Evolutionary conservation across 2,329 filamentous ascomycete genomes (phyloP).

Genomic region (Colletotrichum theobromicola): DNA sequence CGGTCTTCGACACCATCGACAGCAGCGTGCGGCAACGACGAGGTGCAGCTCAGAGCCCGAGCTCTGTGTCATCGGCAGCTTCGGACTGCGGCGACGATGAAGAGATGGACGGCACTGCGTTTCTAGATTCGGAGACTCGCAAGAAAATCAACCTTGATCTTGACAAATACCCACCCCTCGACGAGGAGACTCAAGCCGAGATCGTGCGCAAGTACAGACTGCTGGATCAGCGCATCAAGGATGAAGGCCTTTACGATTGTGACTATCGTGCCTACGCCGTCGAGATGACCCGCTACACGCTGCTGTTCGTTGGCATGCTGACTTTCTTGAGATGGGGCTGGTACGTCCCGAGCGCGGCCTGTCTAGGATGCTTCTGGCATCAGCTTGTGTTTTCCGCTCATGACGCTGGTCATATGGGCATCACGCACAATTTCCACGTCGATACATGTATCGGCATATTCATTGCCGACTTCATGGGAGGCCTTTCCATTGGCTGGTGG

Average conservation of each 20-base stretch:
- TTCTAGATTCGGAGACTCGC: conserved; percentile 75
- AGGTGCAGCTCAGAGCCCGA: not conserved
- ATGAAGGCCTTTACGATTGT: conserved; percentile 82
- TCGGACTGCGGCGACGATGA: conserved; percentile 52
- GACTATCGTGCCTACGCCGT: conserved; percentile 81
- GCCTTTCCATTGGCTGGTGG: conserved; percentile 95
- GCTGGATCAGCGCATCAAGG: conserved; percentile 73
- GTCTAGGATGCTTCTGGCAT: conserved; percentile 88
- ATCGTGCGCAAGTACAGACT: conserved; percentile 85
- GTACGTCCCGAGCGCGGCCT: conserved; percentile 74
- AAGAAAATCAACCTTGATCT: conserved; percentile 78
- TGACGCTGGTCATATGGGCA: conserved; percentile 96
- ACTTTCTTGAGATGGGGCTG: conserved; percentile 66
- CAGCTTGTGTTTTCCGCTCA: conserved; percentile 94
- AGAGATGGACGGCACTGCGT: conserved; percentile 59
- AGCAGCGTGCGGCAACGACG: conserved; percentile 34
- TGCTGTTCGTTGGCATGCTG: conserved; percentile 69
- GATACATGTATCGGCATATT: conserved; percentile 89
- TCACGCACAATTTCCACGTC: conserved; percentile 86
- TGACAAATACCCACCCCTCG: conserved; percentile 80
- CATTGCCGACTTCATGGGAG: conserved; percentile 88
- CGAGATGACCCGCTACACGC: conserved; percentile 74
- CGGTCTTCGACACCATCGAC: conserved; percentile 52
- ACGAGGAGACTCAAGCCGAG: conserved; percentile 72
- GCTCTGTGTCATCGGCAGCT: conserved; percentile 62